Percentiles rank a stretch among this genome's conserved stretches.
Conservation (phyloP, 257 asterid genomes). For the Nicotiana tomentosiformis region DNA sequence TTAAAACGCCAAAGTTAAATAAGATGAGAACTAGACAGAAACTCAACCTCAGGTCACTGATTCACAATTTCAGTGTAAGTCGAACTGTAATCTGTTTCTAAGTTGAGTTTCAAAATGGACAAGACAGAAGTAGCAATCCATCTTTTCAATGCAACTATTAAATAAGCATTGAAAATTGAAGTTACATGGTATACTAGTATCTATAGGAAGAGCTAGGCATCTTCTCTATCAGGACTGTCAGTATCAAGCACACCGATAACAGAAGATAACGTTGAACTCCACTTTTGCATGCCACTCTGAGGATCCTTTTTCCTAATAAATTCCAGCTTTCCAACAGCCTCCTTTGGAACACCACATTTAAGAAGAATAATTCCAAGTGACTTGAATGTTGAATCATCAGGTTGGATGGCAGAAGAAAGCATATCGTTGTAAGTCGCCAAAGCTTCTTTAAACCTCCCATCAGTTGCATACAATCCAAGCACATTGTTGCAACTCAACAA, state of each 20-base stretch:
- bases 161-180: too few species aligned
- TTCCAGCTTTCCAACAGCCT: conserved; percentile 53
- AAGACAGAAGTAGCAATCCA: too few species aligned
- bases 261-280: conserved; percentile 58
- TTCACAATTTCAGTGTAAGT: not conserved
- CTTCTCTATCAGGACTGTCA: conserved; percentile 9
- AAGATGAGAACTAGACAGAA: not conserved
- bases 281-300: conserved; percentile 44
- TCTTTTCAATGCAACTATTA: too few species aligned
- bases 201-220: not conserved
- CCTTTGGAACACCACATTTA: conserved; percentile 75
- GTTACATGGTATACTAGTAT: too few species aligned
- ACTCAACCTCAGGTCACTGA: not conserved
- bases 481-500: conserved; percentile 75
- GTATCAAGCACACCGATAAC: conserved; percentile 34
- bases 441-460: conserved; percentile 82
- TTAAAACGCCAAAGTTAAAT: not conserved
- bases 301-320: conserved; percentile 39
- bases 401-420: conserved; percentile 45
- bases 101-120: too few species aligned
- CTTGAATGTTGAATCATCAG: conserved; percentile 73
- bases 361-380: conserved; percentile 59
- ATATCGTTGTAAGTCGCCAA: conserved; percentile 62
- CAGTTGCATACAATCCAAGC: conserved; percentile 64
- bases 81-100: not conserved